Base-by-base conservation (phyloP, 371 early-diverging fungal genomes). In the Mucor piriformis region DNA sequence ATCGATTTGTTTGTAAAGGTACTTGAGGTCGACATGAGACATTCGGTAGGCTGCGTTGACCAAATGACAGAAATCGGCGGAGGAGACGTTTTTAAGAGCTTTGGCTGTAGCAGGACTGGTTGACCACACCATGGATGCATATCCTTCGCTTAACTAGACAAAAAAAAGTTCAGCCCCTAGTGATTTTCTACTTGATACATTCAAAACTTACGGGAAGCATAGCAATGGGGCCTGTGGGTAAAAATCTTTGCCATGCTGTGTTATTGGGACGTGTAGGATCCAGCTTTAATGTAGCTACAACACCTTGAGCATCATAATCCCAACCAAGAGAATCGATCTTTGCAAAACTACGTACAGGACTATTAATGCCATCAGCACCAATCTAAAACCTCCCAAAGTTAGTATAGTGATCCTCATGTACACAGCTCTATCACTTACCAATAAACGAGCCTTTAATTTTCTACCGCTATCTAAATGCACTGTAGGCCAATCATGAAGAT, bases 181-280 rank as follows among this genome's bases (percentile, higher is more conserved):
- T 97, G 33, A n/a, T 46, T 16, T 2, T 20, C 21, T 38, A n/a
- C 15, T 52, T 29, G n/a, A 10, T 33, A 32, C 20, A 50, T 10
- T 3, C 11, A n/a, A 3, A 18, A 55, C 74, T 64, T 82, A 92
- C 88, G 13, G 98, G 98, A 44, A 97, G 77, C 75, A 96, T 72
- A 0, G 97, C 97, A 46, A 98, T 83, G 0, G 97, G 95, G 0
- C 98, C 98, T 0, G 92, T 88, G 0, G 97, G 97, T 47, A 98
- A 78, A 67, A 98, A 98, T 53, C 96, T 78, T 74, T 98, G 97
- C 86, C 89, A 98, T 1, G 96, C 96, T 0, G 91, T 87, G 29
- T 69, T 62, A 46, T 88, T 89, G 18, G 77, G 78, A 35, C 76
- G 57, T 7, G 46, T 38, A 24, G 64, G 44, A 51, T 80, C 75